phyloP scores from a whole-genome alignment of 2,329 filamentous ascomycete genomes.

The Lecanicillium sp. region DNA sequence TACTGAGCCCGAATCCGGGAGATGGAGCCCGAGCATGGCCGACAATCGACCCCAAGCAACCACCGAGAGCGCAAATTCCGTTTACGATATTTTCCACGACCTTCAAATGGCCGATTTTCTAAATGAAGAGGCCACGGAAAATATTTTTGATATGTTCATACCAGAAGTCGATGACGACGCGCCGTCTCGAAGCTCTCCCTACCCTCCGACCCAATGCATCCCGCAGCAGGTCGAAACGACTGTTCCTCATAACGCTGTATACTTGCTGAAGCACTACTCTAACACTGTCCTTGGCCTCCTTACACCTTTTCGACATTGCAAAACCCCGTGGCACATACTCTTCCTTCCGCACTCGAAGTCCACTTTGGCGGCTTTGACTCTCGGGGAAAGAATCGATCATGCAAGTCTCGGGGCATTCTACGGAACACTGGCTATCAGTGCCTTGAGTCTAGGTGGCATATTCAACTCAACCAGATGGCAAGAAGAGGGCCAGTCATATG shows the following conservation, averaged over 20 bases:
- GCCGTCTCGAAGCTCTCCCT: no score
- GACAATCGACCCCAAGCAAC: no score
- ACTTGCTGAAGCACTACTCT: conserved; percentile 29
- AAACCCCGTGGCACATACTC: conserved; percentile 32
- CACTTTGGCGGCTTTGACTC: conserved; percentile 25
- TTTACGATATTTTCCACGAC: no score
- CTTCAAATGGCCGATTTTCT: no score
- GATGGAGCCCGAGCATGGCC: no score
- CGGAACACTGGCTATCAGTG: conserved; percentile 28
- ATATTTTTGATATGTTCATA: not conserved
- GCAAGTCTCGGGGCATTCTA: conserved; percentile 29
- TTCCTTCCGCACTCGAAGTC: conserved; percentile 28
- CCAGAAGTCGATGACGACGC: no score
- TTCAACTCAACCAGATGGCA: conserved; percentile 22
- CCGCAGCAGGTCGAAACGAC: conserved; percentile 4
- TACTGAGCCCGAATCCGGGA: no score
- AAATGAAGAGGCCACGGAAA: no score
- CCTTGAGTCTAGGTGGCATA: conserved; percentile 24
- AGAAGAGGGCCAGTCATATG: conserved; percentile 19
- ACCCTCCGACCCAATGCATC: not conserved
- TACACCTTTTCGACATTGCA: conserved; percentile 27
- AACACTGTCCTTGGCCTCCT: conserved; percentile 25
- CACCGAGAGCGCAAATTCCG: not conserved
- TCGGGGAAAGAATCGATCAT: conserved; percentile 25
- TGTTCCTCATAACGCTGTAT: conserved; percentile 22